A percentile compares a stretch with the other conserved stretches of the same genome.
These are phyloP conservation scores for Paradendryphiella salina DNA, from an alignment of 2,329 filamentous ascomycete genomes.

Conservation along the genomic window DNA sequence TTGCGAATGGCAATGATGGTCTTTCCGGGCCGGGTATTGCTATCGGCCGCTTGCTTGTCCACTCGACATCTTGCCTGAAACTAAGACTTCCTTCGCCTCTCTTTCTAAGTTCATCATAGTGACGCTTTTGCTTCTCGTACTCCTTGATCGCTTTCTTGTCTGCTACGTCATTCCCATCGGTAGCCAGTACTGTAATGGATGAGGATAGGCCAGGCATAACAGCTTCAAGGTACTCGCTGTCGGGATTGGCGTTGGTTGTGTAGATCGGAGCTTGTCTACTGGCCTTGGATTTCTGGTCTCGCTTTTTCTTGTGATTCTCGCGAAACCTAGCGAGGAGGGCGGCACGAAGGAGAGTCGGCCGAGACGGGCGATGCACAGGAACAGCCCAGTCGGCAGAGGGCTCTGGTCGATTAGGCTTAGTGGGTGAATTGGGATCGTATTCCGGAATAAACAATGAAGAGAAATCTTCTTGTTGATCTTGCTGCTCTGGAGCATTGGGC, in stretches of 20 bases:
- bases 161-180: slow-evolving; percentile 12
- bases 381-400: not conserved
- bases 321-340: slow-evolving; percentile 16
- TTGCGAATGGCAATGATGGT: slow-evolving; percentile 34
- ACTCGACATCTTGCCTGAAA: slow-evolving; percentile 37
- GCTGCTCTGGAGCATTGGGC: not conserved
- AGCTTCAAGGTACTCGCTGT: slow-evolving; percentile 22
- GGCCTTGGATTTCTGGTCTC: slow-evolving; percentile 8
- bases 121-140: slow-evolving; percentile 25
- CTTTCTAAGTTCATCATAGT: slow-evolving; percentile 26
- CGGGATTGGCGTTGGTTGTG: not conserved
- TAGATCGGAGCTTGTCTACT: slow-evolving; percentile 1
- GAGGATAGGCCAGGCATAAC: slow-evolving; percentile 6
- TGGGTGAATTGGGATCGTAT: not conserved
- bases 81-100: slow-evolving; percentile 22
- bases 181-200: not conserved
- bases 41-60: slow-evolving; percentile 26
- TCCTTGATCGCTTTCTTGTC: slow-evolving; percentile 16
- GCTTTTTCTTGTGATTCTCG: slow-evolving; percentile 12
- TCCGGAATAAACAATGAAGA: slow-evolving; percentile 25
- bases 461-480: slow-evolving; percentile 1
- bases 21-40: slow-evolving; percentile 12
- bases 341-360: not conserved
- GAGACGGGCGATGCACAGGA: slow-evolving; percentile 2
- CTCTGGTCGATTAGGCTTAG: not conserved